These are phyloP conservation scores for Bruguiera gymnorhiza DNA, from an alignment of 345 rosid genomes.

Conservation along the genomic window DNA sequence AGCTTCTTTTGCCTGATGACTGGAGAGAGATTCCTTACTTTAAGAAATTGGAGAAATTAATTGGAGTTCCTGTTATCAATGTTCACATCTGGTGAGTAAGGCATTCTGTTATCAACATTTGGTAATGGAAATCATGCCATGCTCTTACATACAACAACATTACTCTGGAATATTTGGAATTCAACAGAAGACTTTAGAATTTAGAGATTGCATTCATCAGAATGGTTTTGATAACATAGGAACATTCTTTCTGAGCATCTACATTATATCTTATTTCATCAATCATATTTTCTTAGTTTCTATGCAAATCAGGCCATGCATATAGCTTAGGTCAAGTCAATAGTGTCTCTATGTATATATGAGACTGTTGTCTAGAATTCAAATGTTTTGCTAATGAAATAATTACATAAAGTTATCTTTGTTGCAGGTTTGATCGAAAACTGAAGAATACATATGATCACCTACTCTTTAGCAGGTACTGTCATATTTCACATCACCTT, in stretches of 20 bases:
- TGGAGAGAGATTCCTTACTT: constrained; percentile 86
- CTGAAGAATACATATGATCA: constrained; percentile 84
- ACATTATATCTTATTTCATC: not conserved
- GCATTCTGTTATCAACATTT: constrained; percentile 6
- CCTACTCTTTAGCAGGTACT: constrained; percentile 91
- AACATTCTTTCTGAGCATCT: not conserved
- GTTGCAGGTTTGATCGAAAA: constrained; percentile 89
- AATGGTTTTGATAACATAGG: not conserved
- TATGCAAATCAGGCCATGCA: not conserved
- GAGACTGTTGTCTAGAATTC: not conserved
- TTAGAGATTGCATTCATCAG: not conserved
- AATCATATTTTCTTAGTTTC: not conserved
- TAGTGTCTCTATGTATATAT: not conserved
- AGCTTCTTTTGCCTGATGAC: constrained; percentile 79
- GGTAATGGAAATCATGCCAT: not conserved
- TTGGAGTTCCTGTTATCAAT: constrained; percentile 96
- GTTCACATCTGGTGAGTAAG: constrained; percentile 90
- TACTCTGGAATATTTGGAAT: not conserved
- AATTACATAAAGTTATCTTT: constrained; percentile 15
- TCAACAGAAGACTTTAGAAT: not conserved
- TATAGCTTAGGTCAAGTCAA: not conserved
- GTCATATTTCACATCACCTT: constrained; percentile 1
- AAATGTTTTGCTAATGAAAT: not conserved
- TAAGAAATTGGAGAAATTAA: constrained; percentile 81
- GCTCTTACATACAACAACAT: not conserved